Evolutionary conservation across 1,284 basidiomycete genomes (phyloP).

Genomic region (Vanrija humicola): DNA sequence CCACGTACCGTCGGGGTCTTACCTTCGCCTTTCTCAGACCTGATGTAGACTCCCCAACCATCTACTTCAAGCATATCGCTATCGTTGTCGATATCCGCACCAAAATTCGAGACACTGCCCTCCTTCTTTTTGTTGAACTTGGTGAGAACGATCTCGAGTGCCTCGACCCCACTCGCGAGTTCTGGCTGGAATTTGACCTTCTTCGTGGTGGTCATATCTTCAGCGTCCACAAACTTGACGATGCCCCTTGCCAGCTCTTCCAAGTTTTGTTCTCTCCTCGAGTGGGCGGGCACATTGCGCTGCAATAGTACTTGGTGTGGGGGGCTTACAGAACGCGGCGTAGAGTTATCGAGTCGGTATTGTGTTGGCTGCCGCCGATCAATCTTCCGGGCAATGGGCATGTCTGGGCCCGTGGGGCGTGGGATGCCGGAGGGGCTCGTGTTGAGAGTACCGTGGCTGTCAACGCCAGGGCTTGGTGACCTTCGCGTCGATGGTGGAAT

Average conservation of each 20-base stretch:
- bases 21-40: conserved; percentile 61
- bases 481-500: neutral
- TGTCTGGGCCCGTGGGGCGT: too few relatives aligned
- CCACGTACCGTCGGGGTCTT: conserved; percentile 20
- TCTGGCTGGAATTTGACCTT: conserved; percentile 76
- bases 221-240: conserved; percentile 79
- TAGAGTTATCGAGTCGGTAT: too few relatives aligned
- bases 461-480: neutral
- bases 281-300: too few relatives aligned
- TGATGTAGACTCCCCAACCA: conserved; percentile 77
- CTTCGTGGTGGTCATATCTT: conserved; percentile 62
- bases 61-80: conserved; percentile 66
- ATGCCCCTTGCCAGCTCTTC: conserved; percentile 54
- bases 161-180: conserved; percentile 64
- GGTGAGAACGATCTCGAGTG: conserved; percentile 77
- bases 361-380: too few relatives aligned
- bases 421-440: too few relatives aligned
- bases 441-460: neutral
- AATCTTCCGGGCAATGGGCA: too few relatives aligned
- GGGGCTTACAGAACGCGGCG: too few relatives aligned
- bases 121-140: conserved; percentile 71
- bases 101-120: conserved; percentile 25
- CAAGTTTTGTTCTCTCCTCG: too few relatives aligned
- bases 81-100: conserved; percentile 51
- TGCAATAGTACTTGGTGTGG: too few relatives aligned